Evolutionary conservation across 1,139 yeast genomes (phyloP), one percentile per base, ranked within the genome.

Genomic region (Arxiozyma heterogenica): DNA sequence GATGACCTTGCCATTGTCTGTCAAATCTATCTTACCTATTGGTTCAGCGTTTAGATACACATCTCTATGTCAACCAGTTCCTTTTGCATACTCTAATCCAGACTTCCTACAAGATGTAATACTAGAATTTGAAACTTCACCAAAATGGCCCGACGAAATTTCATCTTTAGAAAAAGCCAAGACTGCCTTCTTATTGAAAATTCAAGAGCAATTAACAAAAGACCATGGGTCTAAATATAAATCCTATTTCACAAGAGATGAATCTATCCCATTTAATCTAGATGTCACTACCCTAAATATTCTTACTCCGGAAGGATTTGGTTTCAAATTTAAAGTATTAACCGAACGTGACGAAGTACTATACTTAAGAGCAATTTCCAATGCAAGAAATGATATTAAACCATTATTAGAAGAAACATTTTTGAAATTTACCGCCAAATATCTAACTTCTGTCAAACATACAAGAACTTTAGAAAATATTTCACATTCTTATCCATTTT

Each of bases 71-170:
- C 84, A 82, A 60, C 97, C 98, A 0, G 88, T 83, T 44, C 95
- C 96, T 44, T 88, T 80, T 73, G 93, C 94, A 18, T 68, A 76
- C 50, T 79, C 88, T 1, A 84, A 81, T 62, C 91, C 91, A 6
- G 91, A 88, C 65, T 86, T 86, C 62, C 81, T 88, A 75, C 88
- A 86, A 60, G 90, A 86, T 51, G 83, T 84, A 27, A 77, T 91
- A 15, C 70, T 94, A 49, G 96, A 90, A 69, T 89, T 94, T 69
- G 98, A 94, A 72, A 75, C 87, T 3, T 86, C 96, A 1, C 77
- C 82, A n/a, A 82, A 83, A 68, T 94, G 98, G 99, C 98, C 99
- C 0, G 96, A 88, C 70, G 96, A 93, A 68, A 68, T 89, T 5
- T 73, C 77, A 42, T 91, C 97, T 0, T 73, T 90, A 55, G 98